Evolutionary conservation across 2,329 filamentous ascomycete species (phyloP).

Genomic region (Apiospora marii): DNA sequence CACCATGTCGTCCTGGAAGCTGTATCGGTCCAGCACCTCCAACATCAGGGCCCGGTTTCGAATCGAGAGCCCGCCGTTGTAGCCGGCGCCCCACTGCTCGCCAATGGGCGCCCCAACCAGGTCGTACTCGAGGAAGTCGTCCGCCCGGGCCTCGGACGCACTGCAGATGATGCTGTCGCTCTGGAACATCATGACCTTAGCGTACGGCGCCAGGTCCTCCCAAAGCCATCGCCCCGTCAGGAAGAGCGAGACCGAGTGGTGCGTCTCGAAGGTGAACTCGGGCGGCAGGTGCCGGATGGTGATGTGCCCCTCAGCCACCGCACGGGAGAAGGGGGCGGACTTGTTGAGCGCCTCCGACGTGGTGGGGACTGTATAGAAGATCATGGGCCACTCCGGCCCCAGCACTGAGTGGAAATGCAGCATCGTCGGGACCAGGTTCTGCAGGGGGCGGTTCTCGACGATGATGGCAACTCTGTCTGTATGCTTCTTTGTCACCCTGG

Average conservation of each 20-base stretch:
- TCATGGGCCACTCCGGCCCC: conserved; percentile 52
- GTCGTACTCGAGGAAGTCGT: conserved; percentile 48
- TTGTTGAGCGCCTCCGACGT: conserved; percentile 26
- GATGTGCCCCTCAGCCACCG: conserved; percentile 44
- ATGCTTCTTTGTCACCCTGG: conserved; percentile 25
- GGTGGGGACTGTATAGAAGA: conserved; percentile 50
- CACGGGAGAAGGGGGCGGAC: conserved; percentile 46
- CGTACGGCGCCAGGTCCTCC: conserved; percentile 44
- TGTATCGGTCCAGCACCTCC: conserved; percentile 30
- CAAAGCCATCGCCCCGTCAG: conserved; percentile 47
- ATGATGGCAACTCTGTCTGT: conserved; percentile 44
- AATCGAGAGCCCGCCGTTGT: conserved; percentile 45
- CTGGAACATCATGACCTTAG: conserved; percentile 49
- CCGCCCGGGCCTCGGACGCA: conserved; percentile 38
- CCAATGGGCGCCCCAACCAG: conserved; percentile 43
- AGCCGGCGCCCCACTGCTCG: conserved; percentile 34
- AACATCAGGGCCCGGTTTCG: conserved; percentile 40
- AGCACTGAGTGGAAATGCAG: conserved; percentile 49
- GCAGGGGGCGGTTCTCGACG: conserved; percentile 45
- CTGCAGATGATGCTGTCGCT: conserved; percentile 48
- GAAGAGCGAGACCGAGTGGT: conserved; percentile 46
- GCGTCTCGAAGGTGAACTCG: conserved; percentile 42
- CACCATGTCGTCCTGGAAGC: conserved; percentile 33
- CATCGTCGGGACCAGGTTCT: conserved; percentile 47
- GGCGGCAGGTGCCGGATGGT: conserved; percentile 49